Base-by-base conservation (phyloP, 2,329 filamentous ascomycete species). In the Colletotrichum simmondsii region DNA sequence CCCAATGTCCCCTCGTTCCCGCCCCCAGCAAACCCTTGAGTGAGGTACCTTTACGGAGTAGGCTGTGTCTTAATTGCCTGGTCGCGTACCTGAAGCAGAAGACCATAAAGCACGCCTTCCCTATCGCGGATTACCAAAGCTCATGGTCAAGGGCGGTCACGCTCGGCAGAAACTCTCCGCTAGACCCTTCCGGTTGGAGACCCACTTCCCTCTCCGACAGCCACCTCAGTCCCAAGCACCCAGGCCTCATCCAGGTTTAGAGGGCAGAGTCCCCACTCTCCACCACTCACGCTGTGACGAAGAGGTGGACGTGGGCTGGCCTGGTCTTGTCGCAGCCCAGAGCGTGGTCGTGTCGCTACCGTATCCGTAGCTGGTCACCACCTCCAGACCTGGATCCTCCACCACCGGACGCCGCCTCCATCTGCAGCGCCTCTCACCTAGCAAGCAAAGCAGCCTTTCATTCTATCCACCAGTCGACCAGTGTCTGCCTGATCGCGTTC, bases 381-480 rank as follows among this genome's bases (percentile, higher is more conserved):
- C 42, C 66, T 64, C 46, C 26, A 69, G 68, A 46, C 37, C 37
- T 42, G 37, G 37, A 19, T 42, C 46, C 68, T 63, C 65, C 69
- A 72, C 69, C 65, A 72, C 65, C 54, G 52, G 52, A 62, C 69
- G 69, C 69, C 69, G 69, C 69, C 69, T 67, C 68, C 63, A 65
- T 60, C 35, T 46, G 32, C 68, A 69, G 32, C 68, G 64, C 57
- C 16, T 61, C 35, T 53, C 35, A 7, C 49, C 61, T 49, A 53
- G 61, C 60, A 63, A 53, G 46, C 22, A n/a, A 64, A 54, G 61
- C 46, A 54, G 52, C 35, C 67, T 42, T 56, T 56, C 58, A 57
- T 53, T 46, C 63, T 52, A 61, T 60, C 56, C 65, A 49, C 16
- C 30, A 64, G 35, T 52, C 49, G 32, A 14, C 30, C 59, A 16